Conservation (phyloP, 2,329 filamentous ascomycete genomes). For the Lithohypha guttulata region DNA sequence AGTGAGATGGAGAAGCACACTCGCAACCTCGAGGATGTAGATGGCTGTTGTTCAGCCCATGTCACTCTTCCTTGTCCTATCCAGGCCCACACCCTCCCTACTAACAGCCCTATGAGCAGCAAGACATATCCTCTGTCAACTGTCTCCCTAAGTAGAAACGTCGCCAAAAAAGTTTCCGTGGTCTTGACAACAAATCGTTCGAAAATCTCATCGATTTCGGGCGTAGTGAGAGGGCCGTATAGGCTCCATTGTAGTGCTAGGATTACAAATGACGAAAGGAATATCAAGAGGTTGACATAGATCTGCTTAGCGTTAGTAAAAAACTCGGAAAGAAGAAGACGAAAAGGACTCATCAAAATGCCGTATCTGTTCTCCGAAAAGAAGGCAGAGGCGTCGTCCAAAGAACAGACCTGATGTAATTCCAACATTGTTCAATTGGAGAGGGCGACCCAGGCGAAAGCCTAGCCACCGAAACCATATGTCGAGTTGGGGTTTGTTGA, state of each 20-base stretch:
- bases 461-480: constrained; percentile 1
- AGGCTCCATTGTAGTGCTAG: constrained; percentile 8
- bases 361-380: constrained; percentile 1
- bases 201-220: constrained; percentile 11
- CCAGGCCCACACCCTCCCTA: constrained; percentile 11
- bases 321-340: constrained; percentile 3
- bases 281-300: constrained; percentile 9
- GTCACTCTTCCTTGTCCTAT: constrained; percentile 10
- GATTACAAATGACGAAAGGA: constrained; percentile 9
- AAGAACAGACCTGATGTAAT: constrained; percentile 2
- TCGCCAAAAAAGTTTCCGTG: constrained; percentile 10
- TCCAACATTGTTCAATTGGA: constrained; percentile 1
- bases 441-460: constrained; percentile 1
- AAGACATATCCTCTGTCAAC: constrained; percentile 9
- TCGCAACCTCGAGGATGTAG: constrained; percentile 10
- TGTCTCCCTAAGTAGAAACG: constrained; percentile 10
- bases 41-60: constrained; percentile 10
- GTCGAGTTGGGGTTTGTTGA: constrained; percentile 2
- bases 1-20: constrained; percentile 11
- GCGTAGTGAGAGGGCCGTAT: constrained; percentile 8
- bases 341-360: constrained; percentile 3
- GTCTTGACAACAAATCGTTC: constrained; percentile 10
- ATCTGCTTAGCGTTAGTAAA: constrained; percentile 2
- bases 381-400: constrained; percentile 2
- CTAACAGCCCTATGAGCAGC: constrained; percentile 8